Base-by-base conservation (phyloP, 2,329 filamentous ascomycete genomes). In the Penicillium rolfsii region DNA sequence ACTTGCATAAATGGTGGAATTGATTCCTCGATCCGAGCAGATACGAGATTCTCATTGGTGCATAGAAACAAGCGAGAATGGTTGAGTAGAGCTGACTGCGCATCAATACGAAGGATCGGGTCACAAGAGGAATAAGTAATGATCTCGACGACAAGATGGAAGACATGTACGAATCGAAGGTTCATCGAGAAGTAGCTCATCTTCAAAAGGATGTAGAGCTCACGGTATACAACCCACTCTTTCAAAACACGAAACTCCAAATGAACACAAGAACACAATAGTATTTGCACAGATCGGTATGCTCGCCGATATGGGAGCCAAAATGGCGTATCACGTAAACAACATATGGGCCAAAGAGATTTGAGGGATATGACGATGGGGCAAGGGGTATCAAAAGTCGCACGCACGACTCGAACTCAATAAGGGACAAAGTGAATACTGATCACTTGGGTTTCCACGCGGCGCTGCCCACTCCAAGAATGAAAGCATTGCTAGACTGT, bases 361-460 rank as follows among this genome's bases (percentile, higher is more conserved):
- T 40, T 57, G 26, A 45, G 50, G 52, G 46, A 60, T 49, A 58
- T 55, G 58, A 38, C 64, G 58, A 36, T 36, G 57, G 56, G 56
- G 52, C 50, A 59, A 62, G 64, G 71, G 71, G 71, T 73, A 73
- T 73, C 71, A 73, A 73, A 68, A 70, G 70, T 66, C 69, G 62
- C 65, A 49, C 38, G 56, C 26, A 55, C 50, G 63, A 65, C 66
- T 65, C 58, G 64, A 57, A 61, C 36, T 61, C 54, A 55, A 40
- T 36, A 58, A 55, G 35, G 43, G 19, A 63, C 55, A 48, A 62
- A 49, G 63, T 60, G 57, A 58, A 63, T 43, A 57, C 54, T 52
- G 59, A 59, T 55, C 59, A 62, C 53, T 58, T 49, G 35, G 22
- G 14, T 9, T 38, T 45, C 41, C 43, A 38, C 38, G 22, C 33